Conservation (phyloP, 2,329 filamentous ascomycete genomes). For the Hypoxylon rubiginosum region DNA sequence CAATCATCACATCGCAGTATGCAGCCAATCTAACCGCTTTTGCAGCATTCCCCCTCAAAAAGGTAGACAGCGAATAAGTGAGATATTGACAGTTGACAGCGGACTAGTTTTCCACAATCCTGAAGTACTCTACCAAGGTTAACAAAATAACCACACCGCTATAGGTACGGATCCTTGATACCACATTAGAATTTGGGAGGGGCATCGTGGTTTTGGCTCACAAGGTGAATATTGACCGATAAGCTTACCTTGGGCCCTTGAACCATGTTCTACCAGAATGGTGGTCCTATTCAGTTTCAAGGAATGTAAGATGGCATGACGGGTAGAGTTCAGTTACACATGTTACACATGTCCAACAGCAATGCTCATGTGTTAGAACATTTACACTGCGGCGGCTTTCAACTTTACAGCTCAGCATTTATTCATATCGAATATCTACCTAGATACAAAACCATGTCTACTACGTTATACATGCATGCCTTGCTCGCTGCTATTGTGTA, state of each 20-base stretch:
- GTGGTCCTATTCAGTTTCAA: too few species aligned
- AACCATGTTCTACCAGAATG: not conserved
- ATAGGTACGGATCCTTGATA: not conserved
- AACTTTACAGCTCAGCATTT: not conserved
- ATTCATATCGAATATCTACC: not conserved
- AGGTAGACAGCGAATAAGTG: too few species aligned
- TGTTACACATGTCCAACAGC: not conserved
- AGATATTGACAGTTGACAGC: not conserved
- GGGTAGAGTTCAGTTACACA: too few species aligned
- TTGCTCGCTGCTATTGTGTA: not conserved
- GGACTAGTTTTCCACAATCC: not conserved
- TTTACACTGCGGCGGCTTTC: too few species aligned
- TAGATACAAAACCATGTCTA: too few species aligned
- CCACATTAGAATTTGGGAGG: not conserved
- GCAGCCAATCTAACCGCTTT: conserved; percentile 2
- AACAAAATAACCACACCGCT: not conserved
- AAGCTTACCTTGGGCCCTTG: not conserved
- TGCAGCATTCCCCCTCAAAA: not conserved
- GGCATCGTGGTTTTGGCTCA: too few species aligned
- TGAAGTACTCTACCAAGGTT: not conserved
- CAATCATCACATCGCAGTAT: conserved; percentile 1
- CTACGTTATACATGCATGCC: too few species aligned
- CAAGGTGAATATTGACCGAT: not conserved
- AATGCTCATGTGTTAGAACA: not conserved
- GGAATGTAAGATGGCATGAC: too few species aligned